phyloP scores from a whole-genome alignment of 208 protist species.

The Acanthamoeba lenticulata region DNA sequence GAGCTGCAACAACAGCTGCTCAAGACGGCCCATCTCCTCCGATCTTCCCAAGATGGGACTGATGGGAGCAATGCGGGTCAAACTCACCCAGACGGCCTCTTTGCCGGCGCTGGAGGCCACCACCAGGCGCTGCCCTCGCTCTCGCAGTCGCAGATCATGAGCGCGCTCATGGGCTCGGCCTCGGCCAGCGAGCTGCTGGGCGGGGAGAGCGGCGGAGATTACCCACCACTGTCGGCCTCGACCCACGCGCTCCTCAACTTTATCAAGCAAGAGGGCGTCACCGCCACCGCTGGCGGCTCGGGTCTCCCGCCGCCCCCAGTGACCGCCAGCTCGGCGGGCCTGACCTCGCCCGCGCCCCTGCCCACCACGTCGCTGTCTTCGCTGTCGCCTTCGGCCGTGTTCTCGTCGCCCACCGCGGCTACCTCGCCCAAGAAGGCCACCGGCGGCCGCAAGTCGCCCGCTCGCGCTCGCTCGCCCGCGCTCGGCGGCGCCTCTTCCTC shows the following conservation, averaged over 20 bases:
- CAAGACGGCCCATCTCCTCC: constrained; percentile 33
- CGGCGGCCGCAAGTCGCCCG: neutral
- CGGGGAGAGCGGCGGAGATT: neutral
- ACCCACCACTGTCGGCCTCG: constrained; percentile 2
- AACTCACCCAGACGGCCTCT: neutral
- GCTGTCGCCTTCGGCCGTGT: neutral
- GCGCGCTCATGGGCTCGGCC: neutral
- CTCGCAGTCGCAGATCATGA: constrained; percentile 21
- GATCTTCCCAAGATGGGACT: constrained; percentile 23
- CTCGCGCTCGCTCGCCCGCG: neutral
- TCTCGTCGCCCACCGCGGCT: neutral
- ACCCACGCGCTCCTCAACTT: neutral
- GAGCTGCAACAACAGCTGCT: constrained; percentile 48
- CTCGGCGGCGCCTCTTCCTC: neutral
- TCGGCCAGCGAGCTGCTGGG: constrained; percentile 9
- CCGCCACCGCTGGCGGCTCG: neutral
- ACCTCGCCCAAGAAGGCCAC: neutral
- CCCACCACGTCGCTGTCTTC: neutral
- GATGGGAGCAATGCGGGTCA: neutral
- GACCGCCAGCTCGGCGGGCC: neutral
- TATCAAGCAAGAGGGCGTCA: constrained; percentile 1
- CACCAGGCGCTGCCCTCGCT: neutral
- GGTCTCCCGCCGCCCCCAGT: neutral
- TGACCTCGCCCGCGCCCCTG: neutral
- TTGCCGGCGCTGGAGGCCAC: neutral